These are phyloP conservation scores for Lachnum nothofagi DNA, from an alignment of 2,329 filamentous ascomycete species.

Conservation along the genomic window DNA sequence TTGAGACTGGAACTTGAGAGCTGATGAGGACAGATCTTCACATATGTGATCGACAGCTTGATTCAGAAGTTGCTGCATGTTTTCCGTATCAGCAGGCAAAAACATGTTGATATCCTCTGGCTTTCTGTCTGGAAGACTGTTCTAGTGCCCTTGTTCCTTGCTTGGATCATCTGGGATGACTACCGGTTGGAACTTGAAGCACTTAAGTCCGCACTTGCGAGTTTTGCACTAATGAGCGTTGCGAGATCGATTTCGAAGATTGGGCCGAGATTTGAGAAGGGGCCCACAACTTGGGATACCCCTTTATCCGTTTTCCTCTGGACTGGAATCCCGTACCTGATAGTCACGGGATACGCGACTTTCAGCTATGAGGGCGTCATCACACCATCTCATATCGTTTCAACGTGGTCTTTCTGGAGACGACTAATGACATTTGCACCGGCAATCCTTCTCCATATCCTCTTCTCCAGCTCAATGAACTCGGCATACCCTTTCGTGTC, in stretches of 20 bases:
- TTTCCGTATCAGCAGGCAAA: conserved; percentile 3
- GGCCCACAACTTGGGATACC: conserved; percentile 17
- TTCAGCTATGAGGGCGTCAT: conserved; percentile 22
- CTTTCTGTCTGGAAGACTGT: conserved; percentile 15
- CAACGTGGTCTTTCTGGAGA: conserved; percentile 19
- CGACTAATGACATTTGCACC: conserved; percentile 20
- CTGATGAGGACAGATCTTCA: conserved; percentile 21
- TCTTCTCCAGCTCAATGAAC: conserved; percentile 24
- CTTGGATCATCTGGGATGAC: conserved; percentile 18
- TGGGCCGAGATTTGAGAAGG: conserved; percentile 19
- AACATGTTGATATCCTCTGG: conserved; percentile 7
- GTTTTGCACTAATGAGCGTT: conserved; percentile 22
- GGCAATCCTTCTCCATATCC: conserved; percentile 20
- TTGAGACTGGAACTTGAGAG: background rate
- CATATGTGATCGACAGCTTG: conserved; percentile 27
- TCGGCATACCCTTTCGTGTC: conserved; percentile 24
- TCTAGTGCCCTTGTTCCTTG: conserved; percentile 13
- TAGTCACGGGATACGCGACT: conserved; percentile 21
- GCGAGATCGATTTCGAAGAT: conserved; percentile 21
- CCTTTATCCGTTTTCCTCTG: conserved; percentile 21
- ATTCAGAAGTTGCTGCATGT: conserved; percentile 20
- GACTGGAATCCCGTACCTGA: conserved; percentile 22
- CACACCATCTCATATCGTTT: conserved; percentile 15
- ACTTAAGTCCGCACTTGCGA: conserved; percentile 16
- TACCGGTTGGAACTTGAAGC: conserved; percentile 23